Base-by-base conservation (phyloP, 306 rosid species). In the Chamaecrista fasciculata region DNA sequence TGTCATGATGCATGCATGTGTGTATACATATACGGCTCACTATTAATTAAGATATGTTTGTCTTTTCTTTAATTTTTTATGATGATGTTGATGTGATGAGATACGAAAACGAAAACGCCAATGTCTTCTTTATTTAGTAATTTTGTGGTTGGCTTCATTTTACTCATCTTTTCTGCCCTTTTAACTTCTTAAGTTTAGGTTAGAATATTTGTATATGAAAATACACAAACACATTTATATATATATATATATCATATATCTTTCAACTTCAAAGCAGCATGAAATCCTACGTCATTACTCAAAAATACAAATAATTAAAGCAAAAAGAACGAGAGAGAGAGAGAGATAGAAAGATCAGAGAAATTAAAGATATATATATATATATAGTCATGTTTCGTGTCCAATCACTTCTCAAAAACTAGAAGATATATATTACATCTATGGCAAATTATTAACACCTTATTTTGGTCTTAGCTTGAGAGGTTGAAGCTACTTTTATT, bases 1-100 rank as follows among this genome's bases (percentile, higher is more conserved):
- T 62, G 72, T 76, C 73, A 43, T 62, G 66, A 48, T 72, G 66
- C 73, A 68, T 72, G 82, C 79, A 81, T 61, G 52, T 33, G n/a
- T n/a, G n/a, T n/a, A n/a, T n/a, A n/a, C n/a, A n/a, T n/a, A n/a
- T 33, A 33, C 36, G 36, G 36, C 6, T 33, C 36, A 33, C 4
- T 33, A 33, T 33, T 33, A 33, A 33, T 33, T 33, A 33, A 5
- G 14, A 79, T 62, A 50, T 40, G 34, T 70, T 59, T 2, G 28
- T 42, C 20, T 40, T 48, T 49, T 19, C 18, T 64, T 57, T 0
- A 5, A 39, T 47, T 50, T 42, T 3, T 11, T 2, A n/a, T 20
- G 3, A 12, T 61, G 79, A 69, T 28, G 24, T 18, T 24, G 80
- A 66, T 62, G 56, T 62, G 57, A 76, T 72, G 52, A 62, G 62